Evolutionary conservation across 1,284 basidiomycete genomes (phyloP), one percentile per base, ranked within the genome.

Genomic region (Rhizopogon hawkerae): DNA sequence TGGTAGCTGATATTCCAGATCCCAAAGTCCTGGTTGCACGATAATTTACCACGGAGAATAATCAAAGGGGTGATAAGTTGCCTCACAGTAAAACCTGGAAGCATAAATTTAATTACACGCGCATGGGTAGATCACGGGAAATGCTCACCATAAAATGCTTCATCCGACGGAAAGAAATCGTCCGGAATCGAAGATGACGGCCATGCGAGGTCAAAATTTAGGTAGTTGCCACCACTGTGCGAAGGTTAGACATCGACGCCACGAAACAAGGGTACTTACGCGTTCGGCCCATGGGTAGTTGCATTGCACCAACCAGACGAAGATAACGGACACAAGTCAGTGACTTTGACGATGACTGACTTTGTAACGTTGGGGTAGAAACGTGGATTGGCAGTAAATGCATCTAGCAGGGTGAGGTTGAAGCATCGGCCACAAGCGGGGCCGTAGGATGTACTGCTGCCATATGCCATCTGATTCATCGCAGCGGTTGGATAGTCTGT

Each of bases 1-100:
- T 78, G 62, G 59, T 89, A 89, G 33, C 73, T 79, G 55, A 86
- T 71, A 58, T 87, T 87, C 86, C 86, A 89, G n/a, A 88, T 78
- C 44, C 86, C 85, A 66, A 88, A 89, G 58, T 88, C 85, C 82
- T 85, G 50, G 48, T 47, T 44, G 35, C 3, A n/a, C 35, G 10
- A 29, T 1, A 5, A 41, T 51, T 26, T 14, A 26, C 18, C 7
- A 29, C 11, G 11, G 13, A 16, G 8, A 47, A 33, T 3, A 34
- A 21, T 13, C 11, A 21, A 35, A 14, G 5, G 35, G 4, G 36
- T 4, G 31, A 31, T 23, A 3, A 21, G 45, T 29, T 37, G 21
- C 52, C 71, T 54, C 47, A 77, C 75, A 21, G 70, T 66, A 53
- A 69, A 77, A 0, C 74, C 73, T 76, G 42, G 0, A 35, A 51